phyloP scores from a whole-genome alignment of 129 eudicot genomes.

The Deinandra increscens region DNA sequence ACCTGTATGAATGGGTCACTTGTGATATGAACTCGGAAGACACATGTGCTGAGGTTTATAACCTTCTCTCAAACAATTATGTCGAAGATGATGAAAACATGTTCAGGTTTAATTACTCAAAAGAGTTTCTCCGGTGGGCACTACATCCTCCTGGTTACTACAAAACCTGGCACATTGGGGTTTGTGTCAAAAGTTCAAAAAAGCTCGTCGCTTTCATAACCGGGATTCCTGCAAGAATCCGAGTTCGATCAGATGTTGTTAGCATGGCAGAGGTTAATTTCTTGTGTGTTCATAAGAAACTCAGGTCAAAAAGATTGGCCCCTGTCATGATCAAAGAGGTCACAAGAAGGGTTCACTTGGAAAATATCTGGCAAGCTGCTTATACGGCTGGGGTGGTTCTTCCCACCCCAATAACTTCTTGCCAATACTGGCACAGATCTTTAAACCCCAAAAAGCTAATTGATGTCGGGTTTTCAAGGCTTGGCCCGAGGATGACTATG shows the following conservation, averaged over 20 bases:
- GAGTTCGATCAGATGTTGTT: constrained; percentile 49
- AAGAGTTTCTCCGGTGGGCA: constrained; percentile 65
- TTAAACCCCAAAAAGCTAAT: constrained; percentile 60
- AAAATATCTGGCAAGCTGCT: constrained; percentile 71
- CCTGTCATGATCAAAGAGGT: constrained; percentile 74
- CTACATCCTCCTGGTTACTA: constrained; percentile 60
- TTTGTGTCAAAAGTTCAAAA: constrained; percentile 53
- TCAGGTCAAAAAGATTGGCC: constrained; percentile 59
- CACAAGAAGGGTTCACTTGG: constrained; percentile 61
- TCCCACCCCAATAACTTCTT: constrained; percentile 57
- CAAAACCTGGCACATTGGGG: constrained; percentile 66
- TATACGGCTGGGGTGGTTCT: constrained; percentile 72
- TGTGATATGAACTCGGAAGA: constrained; percentile 55
- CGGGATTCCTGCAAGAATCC: constrained; percentile 57
- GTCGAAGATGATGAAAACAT: constrained; percentile 73
- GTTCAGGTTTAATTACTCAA: constrained; percentile 62
- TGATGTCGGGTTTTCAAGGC: constrained; percentile 65
- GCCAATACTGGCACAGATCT: constrained; percentile 70
- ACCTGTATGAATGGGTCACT: constrained; percentile 59
- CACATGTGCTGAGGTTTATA: constrained; percentile 60
- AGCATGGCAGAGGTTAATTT: constrained; percentile 64
- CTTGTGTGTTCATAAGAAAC: constrained; percentile 71
- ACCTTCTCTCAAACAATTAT: constrained; percentile 49
- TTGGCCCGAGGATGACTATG: constrained; percentile 65
- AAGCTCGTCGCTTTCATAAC: constrained; percentile 65